Conservation (phyloP, 129 eudicot genomes). For the Scalesia atractyloides region DNA sequence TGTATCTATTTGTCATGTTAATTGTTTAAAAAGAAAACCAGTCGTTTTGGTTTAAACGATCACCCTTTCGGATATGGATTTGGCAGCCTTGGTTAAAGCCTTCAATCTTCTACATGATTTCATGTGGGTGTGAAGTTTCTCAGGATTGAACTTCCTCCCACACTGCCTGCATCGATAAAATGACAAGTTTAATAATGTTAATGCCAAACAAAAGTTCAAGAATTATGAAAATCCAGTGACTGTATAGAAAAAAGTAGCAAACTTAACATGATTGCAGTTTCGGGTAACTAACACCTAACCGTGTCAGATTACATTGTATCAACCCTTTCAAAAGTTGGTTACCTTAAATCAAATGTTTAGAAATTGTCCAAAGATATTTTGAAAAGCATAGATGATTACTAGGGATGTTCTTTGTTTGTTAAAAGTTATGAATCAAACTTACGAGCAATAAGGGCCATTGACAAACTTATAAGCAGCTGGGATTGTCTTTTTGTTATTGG, state of each 20-base stretch:
- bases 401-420: not conserved
- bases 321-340: not conserved
- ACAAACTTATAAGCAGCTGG: constrained; percentile 51
- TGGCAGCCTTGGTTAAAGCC: constrained; percentile 42
- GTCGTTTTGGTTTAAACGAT: constrained; percentile 9
- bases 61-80: constrained; percentile 18
- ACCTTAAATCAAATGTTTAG: not conserved
- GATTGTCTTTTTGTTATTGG: constrained; percentile 35
- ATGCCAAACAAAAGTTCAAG: not conserved
- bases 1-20: constrained; percentile 38
- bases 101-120: constrained; percentile 69
- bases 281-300: not conserved
- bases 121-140: constrained; percentile 71
- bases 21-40: constrained; percentile 17
- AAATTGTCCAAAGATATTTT: too few relatives aligned
- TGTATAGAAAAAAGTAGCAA: not conserved
- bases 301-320: not conserved
- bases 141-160: constrained; percentile 71
- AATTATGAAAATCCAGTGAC: not conserved
- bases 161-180: constrained; percentile 59
- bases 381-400: too few relatives aligned
- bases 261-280: not conserved
- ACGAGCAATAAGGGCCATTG: constrained; percentile 76
- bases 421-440: constrained; percentile 28
- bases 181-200: constrained; percentile 12